These are phyloP conservation scores for Neofusicoccum ribis DNA, from an alignment of 2,329 filamentous ascomycete genomes.

Conservation along the genomic window DNA sequence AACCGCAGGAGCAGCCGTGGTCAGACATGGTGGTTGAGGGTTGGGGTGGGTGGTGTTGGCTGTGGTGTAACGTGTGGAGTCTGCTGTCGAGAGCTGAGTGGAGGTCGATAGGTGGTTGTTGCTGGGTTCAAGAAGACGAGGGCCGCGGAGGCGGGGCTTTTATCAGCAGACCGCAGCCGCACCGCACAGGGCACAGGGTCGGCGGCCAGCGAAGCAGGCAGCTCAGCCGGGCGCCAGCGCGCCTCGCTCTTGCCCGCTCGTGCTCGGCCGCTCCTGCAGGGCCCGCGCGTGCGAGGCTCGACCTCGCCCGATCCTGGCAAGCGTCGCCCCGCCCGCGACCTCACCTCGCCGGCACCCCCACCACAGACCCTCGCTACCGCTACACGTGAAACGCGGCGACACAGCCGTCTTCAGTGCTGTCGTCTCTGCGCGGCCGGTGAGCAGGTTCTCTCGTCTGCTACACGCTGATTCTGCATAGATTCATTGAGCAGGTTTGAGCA, in stretches of 20 bases:
- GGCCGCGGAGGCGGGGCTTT: neutral
- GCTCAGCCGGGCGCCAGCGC: neutral
- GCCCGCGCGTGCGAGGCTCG: neutral
- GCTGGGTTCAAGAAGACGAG: neutral
- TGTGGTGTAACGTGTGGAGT: conserved; percentile 3
- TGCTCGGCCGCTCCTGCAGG: neutral
- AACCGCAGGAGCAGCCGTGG: conserved; percentile 23
- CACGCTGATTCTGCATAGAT: neutral
- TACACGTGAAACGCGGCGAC: neutral
- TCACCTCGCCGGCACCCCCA: neutral
- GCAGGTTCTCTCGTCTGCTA: neutral
- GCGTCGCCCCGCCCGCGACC: neutral
- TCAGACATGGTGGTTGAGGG: conserved; percentile 21
- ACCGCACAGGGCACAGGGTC: neutral
- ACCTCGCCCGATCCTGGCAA: neutral
- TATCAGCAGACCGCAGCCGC: conserved; percentile 13
- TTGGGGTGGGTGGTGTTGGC: neutral
- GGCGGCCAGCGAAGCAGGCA: neutral
- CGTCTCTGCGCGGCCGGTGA: neutral
- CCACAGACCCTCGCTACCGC: neutral
- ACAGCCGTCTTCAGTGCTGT: neutral
- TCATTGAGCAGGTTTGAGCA: conserved; percentile 8
- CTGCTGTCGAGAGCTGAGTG: conserved; percentile 4
- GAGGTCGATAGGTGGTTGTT: neutral
- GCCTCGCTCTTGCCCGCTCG: neutral